Evolutionary conservation across 2,329 filamentous ascomycete species (phyloP).

Genomic region (Pseudocercospora fijiensis): DNA sequence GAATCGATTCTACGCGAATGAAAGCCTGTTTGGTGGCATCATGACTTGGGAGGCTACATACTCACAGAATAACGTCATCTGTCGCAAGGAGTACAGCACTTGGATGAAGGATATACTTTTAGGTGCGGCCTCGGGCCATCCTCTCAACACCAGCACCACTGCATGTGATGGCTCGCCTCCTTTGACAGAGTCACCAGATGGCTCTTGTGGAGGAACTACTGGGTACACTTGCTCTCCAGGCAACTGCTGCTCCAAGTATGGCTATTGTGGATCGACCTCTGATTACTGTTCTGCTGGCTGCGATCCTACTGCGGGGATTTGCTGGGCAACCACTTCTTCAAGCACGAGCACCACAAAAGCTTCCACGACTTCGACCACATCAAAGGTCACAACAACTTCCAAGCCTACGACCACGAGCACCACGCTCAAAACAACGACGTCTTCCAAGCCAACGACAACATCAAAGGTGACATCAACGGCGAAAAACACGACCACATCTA

Average conservation of each 20-base stretch:
- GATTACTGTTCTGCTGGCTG: background rate
- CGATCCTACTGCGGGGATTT: background rate
- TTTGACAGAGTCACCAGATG: background rate
- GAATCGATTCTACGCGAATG: constrained; percentile 40
- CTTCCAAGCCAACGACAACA: constrained; percentile 18
- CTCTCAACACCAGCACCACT: constrained; percentile 4
- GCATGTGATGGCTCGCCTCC: background rate
- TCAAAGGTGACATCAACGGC: background rate
- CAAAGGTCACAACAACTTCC: background rate
- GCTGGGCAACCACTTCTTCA: background rate
- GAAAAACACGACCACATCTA: background rate
- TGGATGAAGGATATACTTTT: constrained; percentile 51
- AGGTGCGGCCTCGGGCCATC: constrained; percentile 1
- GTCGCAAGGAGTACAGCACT: constrained; percentile 47
- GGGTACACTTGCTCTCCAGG: background rate
- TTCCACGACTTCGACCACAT: background rate
- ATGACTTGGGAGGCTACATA: constrained; percentile 61
- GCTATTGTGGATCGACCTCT: background rate
- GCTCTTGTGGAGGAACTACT: background rate
- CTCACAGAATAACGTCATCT: constrained; percentile 37
- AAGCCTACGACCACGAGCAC: background rate
- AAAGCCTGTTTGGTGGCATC: constrained; percentile 55
- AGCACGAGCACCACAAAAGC: background rate
- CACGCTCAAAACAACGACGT: background rate
- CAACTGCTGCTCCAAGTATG: constrained; percentile 3